A percentile compares a stretch with the other conserved stretches of the same genome.
Conservation (phyloP, 2,329 filamentous ascomycete genomes). For the Verticillium longisporum region DNA sequence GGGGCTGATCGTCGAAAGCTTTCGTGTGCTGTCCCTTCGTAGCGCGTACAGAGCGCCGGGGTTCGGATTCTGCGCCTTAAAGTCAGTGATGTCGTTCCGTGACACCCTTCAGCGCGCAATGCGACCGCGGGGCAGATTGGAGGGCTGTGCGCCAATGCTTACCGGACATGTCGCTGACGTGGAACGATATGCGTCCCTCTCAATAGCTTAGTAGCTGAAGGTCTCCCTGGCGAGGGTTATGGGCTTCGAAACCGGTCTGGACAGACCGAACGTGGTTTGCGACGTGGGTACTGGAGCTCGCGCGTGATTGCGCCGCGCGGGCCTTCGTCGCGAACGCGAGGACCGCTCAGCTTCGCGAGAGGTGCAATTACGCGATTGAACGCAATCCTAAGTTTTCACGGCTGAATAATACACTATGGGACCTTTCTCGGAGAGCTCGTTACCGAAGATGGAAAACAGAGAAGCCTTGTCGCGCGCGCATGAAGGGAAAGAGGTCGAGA, state of each 20-base stretch:
- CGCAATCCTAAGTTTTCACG: neutral
- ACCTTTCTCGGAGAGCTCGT: neutral
- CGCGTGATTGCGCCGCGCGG: neutral
- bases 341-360: neutral
- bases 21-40: constrained; percentile 96
- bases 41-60: constrained; percentile 86
- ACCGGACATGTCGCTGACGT: constrained; percentile 24
- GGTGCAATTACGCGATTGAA: neutral
- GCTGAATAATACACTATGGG: neutral
- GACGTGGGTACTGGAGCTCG: neutral
- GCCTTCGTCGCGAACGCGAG: neutral
- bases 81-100: neutral
- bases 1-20: constrained; percentile 65
- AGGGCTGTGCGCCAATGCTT: constrained; percentile 15
- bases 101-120: neutral
- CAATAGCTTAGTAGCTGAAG: neutral
- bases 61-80: constrained; percentile 51
- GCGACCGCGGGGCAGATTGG: neutral
- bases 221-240: neutral
- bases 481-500: neutral
- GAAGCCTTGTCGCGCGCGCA: neutral
- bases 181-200: neutral
- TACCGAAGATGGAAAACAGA: neutral
- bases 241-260: neutral
- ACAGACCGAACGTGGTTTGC: neutral